Percentiles rank a stretch among this genome's conserved stretches.
phyloP scores from a whole-genome alignment of 495 filamentous ascomycete genomes.

The Lophium mytilinum region DNA sequence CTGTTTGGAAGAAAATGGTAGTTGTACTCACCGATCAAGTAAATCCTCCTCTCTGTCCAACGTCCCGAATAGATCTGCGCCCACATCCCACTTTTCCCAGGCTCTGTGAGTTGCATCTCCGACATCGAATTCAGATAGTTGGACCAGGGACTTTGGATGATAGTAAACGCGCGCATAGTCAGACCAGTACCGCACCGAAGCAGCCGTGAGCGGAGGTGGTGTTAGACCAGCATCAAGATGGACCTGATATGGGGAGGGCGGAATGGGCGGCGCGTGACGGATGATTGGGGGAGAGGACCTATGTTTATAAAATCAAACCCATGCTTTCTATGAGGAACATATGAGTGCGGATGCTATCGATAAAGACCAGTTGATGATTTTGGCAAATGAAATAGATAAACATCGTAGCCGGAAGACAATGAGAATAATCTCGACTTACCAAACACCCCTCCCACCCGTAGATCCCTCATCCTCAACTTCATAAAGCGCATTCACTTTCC shows the following conservation, averaged over 20 bases:
- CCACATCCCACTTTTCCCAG: constrained; percentile 72
- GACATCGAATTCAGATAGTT: constrained; percentile 66
- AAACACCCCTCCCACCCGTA: constrained; percentile 33
- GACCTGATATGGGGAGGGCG: constrained; percentile 63
- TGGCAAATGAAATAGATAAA: no score
- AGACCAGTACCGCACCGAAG: constrained; percentile 84
- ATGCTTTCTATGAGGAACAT: no score
- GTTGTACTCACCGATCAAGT: constrained; percentile 45
- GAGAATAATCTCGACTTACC: constrained; percentile 40
- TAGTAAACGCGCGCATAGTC: constrained; percentile 89
- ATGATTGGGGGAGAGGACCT: constrained; percentile 42
- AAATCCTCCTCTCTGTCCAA: constrained; percentile 82
- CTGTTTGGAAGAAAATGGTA: background rate
- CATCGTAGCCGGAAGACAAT: background rate
- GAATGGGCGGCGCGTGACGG: constrained; percentile 58
- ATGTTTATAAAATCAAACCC: no score
- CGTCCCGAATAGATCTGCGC: constrained; percentile 72
- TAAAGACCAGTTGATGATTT: no score
- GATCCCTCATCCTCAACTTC: constrained; percentile 51
- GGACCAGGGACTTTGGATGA: constrained; percentile 77
- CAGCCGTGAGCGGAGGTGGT: constrained; percentile 54
- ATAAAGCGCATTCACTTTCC: constrained; percentile 83
- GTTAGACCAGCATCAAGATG: constrained; percentile 62
- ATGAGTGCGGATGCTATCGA: no score
- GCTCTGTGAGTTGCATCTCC: constrained; percentile 61